Conservation (phyloP, 148 eudicot genomes). For the Arctostaphylos glauca region DNA sequence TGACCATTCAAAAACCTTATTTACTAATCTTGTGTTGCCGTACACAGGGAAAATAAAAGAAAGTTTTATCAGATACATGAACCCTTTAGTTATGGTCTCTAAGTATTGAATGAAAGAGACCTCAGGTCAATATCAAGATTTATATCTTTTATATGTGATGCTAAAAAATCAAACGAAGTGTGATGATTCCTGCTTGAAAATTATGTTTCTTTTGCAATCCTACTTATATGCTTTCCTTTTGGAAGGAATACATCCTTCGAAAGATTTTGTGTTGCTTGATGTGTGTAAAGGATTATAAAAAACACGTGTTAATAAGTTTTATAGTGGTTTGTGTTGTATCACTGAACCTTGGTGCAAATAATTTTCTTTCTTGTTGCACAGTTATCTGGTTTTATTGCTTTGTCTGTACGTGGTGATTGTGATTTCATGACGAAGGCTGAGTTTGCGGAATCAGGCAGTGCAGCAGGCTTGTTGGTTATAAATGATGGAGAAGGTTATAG, state of each 20-base stretch:
- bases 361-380: conserved; percentile 23
- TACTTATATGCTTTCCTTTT: neutral
- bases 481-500: conserved; percentile 61
- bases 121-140: neutral
- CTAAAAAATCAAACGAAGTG: neutral
- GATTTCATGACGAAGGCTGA: conserved; percentile 58
- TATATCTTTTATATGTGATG: neutral
- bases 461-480: conserved; percentile 59
- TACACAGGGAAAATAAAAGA: neutral
- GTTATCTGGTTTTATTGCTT: conserved; percentile 50
- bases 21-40: neutral
- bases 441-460: conserved; percentile 66
- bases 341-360: neutral
- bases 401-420: conserved; percentile 65
- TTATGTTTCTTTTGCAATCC: neutral
- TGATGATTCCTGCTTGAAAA: neutral
- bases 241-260: neutral
- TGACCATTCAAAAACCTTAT: neutral
- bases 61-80: no score
- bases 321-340: neutral
- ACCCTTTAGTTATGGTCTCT: no score
- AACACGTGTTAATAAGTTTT: neutral
- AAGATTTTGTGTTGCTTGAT: neutral
- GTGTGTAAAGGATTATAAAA: conserved; percentile 1
- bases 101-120: neutral